These are phyloP conservation scores for Backusella morwellensis DNA, from an alignment of 192 early-diverging fungal genomes.

Conservation along the genomic window DNA sequence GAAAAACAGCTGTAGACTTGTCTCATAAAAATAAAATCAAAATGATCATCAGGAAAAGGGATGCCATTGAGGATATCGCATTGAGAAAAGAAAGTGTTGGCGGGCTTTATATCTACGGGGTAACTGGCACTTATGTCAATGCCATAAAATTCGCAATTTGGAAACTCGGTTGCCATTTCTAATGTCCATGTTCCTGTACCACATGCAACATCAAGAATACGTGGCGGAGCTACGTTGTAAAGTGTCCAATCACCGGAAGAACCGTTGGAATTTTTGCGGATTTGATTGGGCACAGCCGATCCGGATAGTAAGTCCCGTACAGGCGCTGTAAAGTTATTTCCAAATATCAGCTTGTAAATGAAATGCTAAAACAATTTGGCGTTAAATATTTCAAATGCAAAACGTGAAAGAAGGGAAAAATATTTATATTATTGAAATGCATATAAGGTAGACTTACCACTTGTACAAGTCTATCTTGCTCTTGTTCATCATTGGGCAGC, in stretches of 20 bases:
- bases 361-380: neutral
- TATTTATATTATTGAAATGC: neutral
- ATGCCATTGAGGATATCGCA: conserved; percentile 7
- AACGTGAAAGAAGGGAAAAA: neutral
- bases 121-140: conserved; percentile 34
- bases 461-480: conserved; percentile 31
- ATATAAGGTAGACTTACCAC: conserved; percentile 12
- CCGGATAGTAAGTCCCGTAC: conserved; percentile 16
- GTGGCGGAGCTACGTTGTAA: neutral
- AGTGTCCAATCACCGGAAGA: neutral
- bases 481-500: conserved; percentile 30
- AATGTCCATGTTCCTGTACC: conserved; percentile 24
- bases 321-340: conserved; percentile 26
- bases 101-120: conserved; percentile 22
- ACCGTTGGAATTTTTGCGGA: neutral
- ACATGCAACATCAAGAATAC: conserved; percentile 3
- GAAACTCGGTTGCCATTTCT: conserved; percentile 42
- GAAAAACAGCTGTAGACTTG: conserved; percentile 22
- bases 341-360: conserved; percentile 8
- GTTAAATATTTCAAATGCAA: no score
- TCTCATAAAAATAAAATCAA: conserved; percentile 30
- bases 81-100: conserved; percentile 22
- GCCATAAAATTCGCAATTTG: conserved; percentile 28
- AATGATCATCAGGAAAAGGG: conserved; percentile 14
- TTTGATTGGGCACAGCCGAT: neutral